These are phyloP conservation scores for Kockiozyma suomiensis DNA, from an alignment of 805 yeast genomes.

Conservation along the genomic window DNA sequence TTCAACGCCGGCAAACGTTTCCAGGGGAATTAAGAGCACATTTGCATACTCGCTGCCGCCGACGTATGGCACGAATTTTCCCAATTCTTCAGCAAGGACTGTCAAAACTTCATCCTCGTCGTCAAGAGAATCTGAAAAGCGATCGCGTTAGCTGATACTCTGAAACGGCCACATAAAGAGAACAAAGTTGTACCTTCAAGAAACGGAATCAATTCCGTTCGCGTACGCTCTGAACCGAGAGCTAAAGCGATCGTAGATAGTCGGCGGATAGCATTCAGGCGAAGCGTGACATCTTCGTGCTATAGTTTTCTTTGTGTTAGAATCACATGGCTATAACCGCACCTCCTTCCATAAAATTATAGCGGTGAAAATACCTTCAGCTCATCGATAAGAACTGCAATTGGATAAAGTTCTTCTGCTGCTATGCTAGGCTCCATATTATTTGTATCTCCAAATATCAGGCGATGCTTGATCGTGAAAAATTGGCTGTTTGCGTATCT, in stretches of 20 bases:
- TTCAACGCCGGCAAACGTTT: conserved; percentile 85
- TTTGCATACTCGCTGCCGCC: conserved; percentile 78
- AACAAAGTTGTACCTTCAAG: conserved; percentile 57
- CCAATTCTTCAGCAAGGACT: conserved; percentile 87
- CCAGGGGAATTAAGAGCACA: conserved; percentile 64
- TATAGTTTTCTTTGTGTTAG: conserved; percentile 27
- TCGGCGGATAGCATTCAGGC: conserved; percentile 93
- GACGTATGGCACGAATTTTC: conserved; percentile 80
- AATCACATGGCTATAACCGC: neutral
- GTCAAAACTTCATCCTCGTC: conserved; percentile 98
- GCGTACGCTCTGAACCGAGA: conserved; percentile 88
- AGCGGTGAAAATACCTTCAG: conserved; percentile 51
- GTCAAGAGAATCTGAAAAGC: conserved; percentile 50
- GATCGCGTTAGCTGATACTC: neutral
- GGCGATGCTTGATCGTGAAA: neutral
- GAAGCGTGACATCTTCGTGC: conserved; percentile 91
- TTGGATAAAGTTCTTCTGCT: conserved; percentile 74
- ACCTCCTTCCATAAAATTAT: neutral
- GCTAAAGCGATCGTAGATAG: conserved; percentile 94
- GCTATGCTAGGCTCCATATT: conserved; percentile 16
- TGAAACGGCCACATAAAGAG: too few species aligned
- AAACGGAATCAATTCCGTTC: conserved; percentile 87
- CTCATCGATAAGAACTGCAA: conserved; percentile 96
- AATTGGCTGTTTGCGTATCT: neutral
- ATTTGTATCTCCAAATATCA: neutral